Base-by-base conservation (phyloP, 2,329 filamentous ascomycete genomes). In the Penicillium thymicola region DNA sequence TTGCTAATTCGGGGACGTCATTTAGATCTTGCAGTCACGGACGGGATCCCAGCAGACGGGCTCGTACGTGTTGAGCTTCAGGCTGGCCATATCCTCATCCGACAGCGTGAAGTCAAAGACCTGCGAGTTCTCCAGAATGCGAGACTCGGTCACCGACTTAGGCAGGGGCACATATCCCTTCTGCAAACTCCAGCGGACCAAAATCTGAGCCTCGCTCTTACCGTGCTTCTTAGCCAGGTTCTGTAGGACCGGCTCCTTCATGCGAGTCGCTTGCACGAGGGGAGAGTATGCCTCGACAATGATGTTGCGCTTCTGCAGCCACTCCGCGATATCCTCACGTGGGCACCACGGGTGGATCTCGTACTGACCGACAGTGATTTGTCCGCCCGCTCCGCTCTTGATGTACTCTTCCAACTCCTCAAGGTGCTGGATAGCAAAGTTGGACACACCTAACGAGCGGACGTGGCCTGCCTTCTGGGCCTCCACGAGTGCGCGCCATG, bases 301-400 rank as follows among this genome's bases (percentile, higher is more conserved):
- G 21, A 89, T 77, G 58, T 80, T 80, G 18, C 85, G 80, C 72
- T 86, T 79, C 60, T 80, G 73, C 65, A 89, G 89, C 91, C 92
- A 97, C 45, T 83, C 78, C 9, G 87, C 85, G 59, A 97, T 90
- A 67, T 96, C 91, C 23, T 81, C 77, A n/a, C 92, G 81, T 9
- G 86, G 81, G 41, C 92, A 84, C 92, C 91, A 97, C 0, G 92
- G 92, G 74, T 97, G 92, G 11, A 97, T 77, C 75, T 97, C 92
- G 75, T 89, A 91, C 75, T 96, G 92, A 40, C 90, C 92, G 37
- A 96, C 89, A 59, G 87, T 89, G 67, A 96, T 82, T 40, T 90
- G 78, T 25, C 90, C 90, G 4, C 82, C 83, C 43, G 63, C 68
- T 10, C 70, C 69, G 28, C 63, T 65, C 59, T 71, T 68, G 55